These are phyloP conservation scores for Colletotrichum noveboracense DNA, from an alignment of 2,329 filamentous ascomycete genomes.

Conservation along the genomic window DNA sequence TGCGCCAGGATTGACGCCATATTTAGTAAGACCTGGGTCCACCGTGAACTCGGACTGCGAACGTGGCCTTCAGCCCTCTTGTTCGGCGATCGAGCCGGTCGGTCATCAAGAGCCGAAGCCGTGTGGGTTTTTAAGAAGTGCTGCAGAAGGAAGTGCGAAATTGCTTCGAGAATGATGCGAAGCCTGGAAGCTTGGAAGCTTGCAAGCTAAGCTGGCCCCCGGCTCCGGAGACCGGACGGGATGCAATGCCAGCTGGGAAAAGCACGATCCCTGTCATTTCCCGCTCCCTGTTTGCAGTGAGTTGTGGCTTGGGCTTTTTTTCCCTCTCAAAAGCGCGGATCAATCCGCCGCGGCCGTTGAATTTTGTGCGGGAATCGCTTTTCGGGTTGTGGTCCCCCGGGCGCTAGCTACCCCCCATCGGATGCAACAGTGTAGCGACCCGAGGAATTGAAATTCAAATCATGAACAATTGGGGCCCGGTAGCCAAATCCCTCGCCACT, in stretches of 20 bases:
- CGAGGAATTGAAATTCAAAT: not conserved
- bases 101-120: not conserved
- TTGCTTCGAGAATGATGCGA: not conserved
- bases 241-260: not conserved
- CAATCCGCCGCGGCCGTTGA: not conserved
- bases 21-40: not conserved
- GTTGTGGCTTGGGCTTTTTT: not conserved
- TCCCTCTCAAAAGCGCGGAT: not conserved
- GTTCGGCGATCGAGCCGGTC: not conserved
- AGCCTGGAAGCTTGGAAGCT: not conserved
- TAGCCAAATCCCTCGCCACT: not conserved
- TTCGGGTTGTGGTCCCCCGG: not conserved
- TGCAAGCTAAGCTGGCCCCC: not conserved
- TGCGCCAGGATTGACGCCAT: not conserved
- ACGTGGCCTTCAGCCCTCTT: not conserved
- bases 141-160: not conserved
- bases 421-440: not conserved
- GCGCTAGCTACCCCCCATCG: not conserved
- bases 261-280: not conserved
- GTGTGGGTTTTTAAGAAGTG: not conserved
- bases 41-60: not conserved
- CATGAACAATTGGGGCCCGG: not conserved
- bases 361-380: not conserved
- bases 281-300: not conserved
- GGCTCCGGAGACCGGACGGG: not conserved